These are phyloP conservation scores for Ceratonia siliqua DNA, from an alignment of 306 rosid species.

Conservation along the genomic window DNA sequence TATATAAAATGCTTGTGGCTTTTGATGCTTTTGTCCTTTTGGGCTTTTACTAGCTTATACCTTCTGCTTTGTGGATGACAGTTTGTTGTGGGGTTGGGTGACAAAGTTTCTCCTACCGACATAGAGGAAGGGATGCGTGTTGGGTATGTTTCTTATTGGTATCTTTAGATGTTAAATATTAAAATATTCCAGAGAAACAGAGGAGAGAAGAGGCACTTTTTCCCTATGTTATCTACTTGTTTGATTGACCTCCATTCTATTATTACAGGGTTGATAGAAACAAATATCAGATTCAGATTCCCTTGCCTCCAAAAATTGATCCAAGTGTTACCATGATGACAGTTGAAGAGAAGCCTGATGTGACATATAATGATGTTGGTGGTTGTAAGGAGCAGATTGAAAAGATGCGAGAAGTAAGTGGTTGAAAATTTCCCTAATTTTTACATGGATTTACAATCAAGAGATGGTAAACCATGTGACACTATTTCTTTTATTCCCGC, in stretches of 20 bases:
- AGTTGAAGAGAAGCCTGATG: constrained; percentile 88
- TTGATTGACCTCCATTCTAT: constrained; percentile 21
- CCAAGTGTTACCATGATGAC: constrained; percentile 96
- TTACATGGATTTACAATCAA: background rate
- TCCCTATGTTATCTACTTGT: background rate
- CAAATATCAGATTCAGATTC: constrained; percentile 93
- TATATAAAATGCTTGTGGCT: constrained; percentile 6
- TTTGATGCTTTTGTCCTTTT: background rate
- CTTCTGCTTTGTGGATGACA: constrained; percentile 31
- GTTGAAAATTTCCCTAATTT: constrained; percentile 1
- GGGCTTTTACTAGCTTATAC: background rate
- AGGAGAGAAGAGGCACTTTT: constrained; percentile 7
- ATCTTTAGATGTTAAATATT: background rate
- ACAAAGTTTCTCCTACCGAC: constrained; percentile 93
- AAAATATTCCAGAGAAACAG: background rate
- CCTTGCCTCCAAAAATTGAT: constrained; percentile 87
- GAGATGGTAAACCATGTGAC: background rate
- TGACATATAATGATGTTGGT: constrained; percentile 88
- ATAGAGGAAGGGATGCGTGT: constrained; percentile 97
- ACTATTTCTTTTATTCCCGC: background rate
- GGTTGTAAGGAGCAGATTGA: constrained; percentile 93
- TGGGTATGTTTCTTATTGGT: constrained; percentile 59
- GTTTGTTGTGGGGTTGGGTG: constrained; percentile 94
- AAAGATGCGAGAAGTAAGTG: constrained; percentile 80
- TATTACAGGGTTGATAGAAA: constrained; percentile 76